Evolutionary conservation across 2,329 filamentous ascomycete genomes (phyloP).

Genomic region (Salinomyces thailandicus): DNA sequence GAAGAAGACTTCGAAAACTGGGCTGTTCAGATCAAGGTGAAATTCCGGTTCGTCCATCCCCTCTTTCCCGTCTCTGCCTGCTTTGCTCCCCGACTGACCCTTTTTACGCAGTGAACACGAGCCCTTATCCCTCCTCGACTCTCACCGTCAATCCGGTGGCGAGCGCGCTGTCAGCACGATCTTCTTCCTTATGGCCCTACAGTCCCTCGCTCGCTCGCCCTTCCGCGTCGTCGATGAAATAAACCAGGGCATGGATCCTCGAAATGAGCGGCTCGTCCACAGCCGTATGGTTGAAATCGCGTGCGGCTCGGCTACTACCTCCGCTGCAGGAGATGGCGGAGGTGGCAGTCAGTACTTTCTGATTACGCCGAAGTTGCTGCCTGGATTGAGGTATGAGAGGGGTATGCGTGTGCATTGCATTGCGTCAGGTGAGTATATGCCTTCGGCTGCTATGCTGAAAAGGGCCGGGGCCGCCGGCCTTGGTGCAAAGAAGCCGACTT

Average conservation of each 20-base stretch:
- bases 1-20: slow-evolving; percentile 83
- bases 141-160: slow-evolving; percentile 89
- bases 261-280: slow-evolving; percentile 97
- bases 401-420: slow-evolving; percentile 94
- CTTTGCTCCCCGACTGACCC: slow-evolving; percentile 10
- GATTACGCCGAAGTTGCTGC: slow-evolving; percentile 90
- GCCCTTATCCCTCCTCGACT: slow-evolving; percentile 70
- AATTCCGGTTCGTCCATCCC: slow-evolving; percentile 60
- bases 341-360: slow-evolving; percentile 65
- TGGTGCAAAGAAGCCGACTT: slow-evolving; percentile 27
- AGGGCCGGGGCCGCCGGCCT: slow-evolving; percentile 33
- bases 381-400: slow-evolving; percentile 70
- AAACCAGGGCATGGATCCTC: slow-evolving; percentile 98
- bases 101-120: slow-evolving; percentile 55
- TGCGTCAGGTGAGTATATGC: slow-evolving; percentile 65
- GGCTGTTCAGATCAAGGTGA: slow-evolving; percentile 89
- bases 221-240: slow-evolving; percentile 99
- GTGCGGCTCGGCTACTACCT: slow-evolving; percentile 47
- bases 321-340: slow-evolving; percentile 37
- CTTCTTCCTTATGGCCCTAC: slow-evolving; percentile 97
- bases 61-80: not conserved
- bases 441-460: too few relatives aligned
- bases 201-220: slow-evolving; percentile 83
- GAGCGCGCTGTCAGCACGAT: slow-evolving; percentile 95
- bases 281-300: slow-evolving; percentile 97